Evolutionary conservation across 352 stramenopile genomes (phyloP).

Genomic region (Aphanomyces stellatus): DNA sequence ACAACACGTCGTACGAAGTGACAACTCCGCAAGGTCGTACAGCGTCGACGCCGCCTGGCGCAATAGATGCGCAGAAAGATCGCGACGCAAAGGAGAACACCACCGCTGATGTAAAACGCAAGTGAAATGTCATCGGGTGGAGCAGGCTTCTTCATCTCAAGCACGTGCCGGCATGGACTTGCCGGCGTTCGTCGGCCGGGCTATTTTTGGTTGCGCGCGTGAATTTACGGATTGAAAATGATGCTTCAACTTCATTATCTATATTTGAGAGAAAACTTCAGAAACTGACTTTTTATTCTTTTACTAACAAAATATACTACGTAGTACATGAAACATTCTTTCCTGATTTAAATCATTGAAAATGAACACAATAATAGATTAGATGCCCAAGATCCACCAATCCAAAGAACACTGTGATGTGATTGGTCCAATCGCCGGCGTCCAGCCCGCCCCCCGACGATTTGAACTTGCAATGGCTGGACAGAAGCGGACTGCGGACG

Average conservation of each 20-base stretch:
- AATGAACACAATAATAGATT: no score
- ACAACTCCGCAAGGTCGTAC: background rate
- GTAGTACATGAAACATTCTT: no score
- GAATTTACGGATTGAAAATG: no score
- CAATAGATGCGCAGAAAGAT: background rate
- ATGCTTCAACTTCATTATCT: no score
- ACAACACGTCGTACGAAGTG: background rate
- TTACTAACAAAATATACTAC: background rate
- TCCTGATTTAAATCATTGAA: no score
- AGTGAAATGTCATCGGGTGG: background rate
- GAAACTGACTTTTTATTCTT: no score
- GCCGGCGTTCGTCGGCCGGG: no score
- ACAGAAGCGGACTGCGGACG: constrained; percentile 11
- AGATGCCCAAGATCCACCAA: no score
- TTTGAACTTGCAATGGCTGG: constrained; percentile 11
- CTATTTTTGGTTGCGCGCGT: no score
- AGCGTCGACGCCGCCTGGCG: background rate
- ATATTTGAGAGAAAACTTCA: no score
- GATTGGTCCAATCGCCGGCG: background rate
- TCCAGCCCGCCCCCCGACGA: background rate
- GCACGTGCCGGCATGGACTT: no score
- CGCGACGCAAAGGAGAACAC: background rate
- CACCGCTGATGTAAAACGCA: background rate
- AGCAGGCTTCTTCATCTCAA: background rate
- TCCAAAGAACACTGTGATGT: no score